Evolutionary conservation across 1,284 basidiomycete genomes (phyloP).

Genomic region (Leccinum griseonigrum): DNA sequence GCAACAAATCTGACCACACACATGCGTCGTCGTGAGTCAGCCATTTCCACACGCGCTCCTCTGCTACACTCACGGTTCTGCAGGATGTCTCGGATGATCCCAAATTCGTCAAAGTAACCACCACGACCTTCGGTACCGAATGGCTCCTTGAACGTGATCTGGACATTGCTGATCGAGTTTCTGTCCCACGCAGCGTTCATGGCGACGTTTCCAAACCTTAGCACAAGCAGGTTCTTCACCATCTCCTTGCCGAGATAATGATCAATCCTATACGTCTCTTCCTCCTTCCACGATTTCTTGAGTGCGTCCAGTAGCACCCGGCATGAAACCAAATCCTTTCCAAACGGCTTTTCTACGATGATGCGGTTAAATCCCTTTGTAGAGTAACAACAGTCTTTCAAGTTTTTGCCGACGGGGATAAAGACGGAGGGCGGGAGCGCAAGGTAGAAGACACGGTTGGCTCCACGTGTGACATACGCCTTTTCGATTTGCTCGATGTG

Average conservation of each 20-base stretch:
- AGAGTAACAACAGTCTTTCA: constrained; percentile 81
- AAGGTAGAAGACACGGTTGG: constrained; percentile 89
- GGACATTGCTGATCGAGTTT: constrained; percentile 91
- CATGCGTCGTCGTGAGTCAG: constrained; percentile 10
- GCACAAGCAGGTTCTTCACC: constrained; percentile 95
- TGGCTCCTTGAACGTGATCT: constrained; percentile 98
- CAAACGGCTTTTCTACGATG: constrained; percentile 97
- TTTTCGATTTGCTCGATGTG: constrained; percentile 79
- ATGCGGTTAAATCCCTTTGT: constrained; percentile 74
- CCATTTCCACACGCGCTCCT: constrained; percentile 5
- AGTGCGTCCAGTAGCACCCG: constrained; percentile 75
- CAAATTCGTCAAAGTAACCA: constrained; percentile 98
- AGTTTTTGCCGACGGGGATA: constrained; percentile 79
- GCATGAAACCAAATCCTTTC: constrained; percentile 89
- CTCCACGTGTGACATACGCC: constrained; percentile 57
- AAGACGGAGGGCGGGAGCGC: constrained; percentile 95
- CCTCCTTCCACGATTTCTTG: constrained; percentile 88
- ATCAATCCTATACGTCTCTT: constrained; percentile 97
- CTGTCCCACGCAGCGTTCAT: constrained; percentile 89
- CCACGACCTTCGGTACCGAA: constrained; percentile 97
- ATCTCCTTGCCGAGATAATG: constrained; percentile 99
- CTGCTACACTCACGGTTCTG: constrained; percentile 81
- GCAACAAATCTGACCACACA: constrained; percentile 71
- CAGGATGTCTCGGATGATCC: constrained; percentile 93
- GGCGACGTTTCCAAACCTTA: constrained; percentile 92